Evolutionary conservation across 495 filamentous ascomycete genomes (phyloP).

Genomic region (Echria macrotheca): DNA sequence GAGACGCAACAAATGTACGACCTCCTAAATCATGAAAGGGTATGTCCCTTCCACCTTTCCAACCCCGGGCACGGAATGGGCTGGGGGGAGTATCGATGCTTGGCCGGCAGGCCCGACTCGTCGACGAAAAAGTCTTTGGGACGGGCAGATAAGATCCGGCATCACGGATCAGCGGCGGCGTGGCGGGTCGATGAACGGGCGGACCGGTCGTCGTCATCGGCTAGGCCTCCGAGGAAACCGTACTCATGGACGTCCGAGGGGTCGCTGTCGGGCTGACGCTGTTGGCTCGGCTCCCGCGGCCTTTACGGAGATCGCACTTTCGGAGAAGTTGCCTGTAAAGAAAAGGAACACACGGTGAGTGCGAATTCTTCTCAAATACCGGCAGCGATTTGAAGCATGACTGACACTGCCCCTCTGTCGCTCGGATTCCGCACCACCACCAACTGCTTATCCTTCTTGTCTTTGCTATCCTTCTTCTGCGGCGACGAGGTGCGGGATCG

Average conservation of each 20-base stretch:
- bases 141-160: not conserved
- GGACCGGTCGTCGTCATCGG: not conserved
- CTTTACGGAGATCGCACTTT: slow-evolving; percentile 5
- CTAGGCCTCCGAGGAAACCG: not conserved
- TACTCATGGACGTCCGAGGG: slow-evolving; percentile 7
- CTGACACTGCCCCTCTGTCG: slow-evolving; percentile 31
- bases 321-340: slow-evolving; percentile 11
- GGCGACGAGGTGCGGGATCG: slow-evolving; percentile 26
- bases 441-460: slow-evolving; percentile 29
- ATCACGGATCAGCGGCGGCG: not conserved
- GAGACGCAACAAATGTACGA: not conserved
- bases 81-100: too few species aligned
- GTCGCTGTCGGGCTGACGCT: slow-evolving; percentile 4
- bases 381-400: slow-evolving; percentile 29
- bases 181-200: not conserved
- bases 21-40: not conserved
- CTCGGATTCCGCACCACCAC: slow-evolving; percentile 30
- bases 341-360: not conserved
- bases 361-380: slow-evolving; percentile 19
- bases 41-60: not conserved
- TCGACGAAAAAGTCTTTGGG: too few species aligned
- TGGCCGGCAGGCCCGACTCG: too few species aligned
- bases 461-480: slow-evolving; percentile 25
- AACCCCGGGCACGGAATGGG: too few species aligned
- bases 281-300: slow-evolving; percentile 1